These are phyloP conservation scores for Cordyceps pruinosa DNA, from an alignment of 2,329 filamentous ascomycete species.

Conservation along the genomic window DNA sequence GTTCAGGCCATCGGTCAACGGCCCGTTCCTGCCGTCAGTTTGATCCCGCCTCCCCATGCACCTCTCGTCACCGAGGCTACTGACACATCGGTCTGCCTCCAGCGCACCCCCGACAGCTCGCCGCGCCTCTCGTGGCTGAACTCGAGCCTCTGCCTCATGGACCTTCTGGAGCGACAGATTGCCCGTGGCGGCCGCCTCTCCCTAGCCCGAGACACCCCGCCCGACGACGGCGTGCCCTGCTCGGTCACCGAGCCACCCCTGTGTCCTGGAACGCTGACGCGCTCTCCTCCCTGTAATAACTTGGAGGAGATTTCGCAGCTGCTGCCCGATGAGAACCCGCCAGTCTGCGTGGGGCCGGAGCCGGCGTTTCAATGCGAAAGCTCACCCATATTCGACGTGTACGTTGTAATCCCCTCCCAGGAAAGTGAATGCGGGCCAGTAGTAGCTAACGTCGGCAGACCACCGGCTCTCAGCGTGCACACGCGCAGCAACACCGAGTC, in stretches of 20 bases:
- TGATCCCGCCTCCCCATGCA: background rate
- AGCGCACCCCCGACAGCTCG: background rate
- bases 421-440: background rate
- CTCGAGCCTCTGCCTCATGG: constrained; percentile 9
- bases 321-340: background rate
- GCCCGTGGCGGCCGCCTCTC: background rate
- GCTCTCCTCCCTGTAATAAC: constrained; percentile 2
- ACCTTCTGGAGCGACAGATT: constrained; percentile 12
- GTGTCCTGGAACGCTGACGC: background rate
- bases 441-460: background rate
- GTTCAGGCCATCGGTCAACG: constrained; percentile 35
- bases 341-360: background rate
- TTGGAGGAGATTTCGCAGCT: background rate
- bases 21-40: constrained; percentile 29
- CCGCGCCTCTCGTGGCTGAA: constrained; percentile 5
- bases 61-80: too few relatives aligned
- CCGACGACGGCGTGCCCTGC: background rate
- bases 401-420: background rate
- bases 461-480: background rate
- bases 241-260: background rate
- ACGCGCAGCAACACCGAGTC: background rate
- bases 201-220: background rate
- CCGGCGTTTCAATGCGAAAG: background rate
- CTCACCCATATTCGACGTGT: background rate
- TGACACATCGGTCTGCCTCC: background rate